Base-by-base conservation (phyloP, 2,329 filamentous ascomycete species). In the Colletotrichum sp. region DNA sequence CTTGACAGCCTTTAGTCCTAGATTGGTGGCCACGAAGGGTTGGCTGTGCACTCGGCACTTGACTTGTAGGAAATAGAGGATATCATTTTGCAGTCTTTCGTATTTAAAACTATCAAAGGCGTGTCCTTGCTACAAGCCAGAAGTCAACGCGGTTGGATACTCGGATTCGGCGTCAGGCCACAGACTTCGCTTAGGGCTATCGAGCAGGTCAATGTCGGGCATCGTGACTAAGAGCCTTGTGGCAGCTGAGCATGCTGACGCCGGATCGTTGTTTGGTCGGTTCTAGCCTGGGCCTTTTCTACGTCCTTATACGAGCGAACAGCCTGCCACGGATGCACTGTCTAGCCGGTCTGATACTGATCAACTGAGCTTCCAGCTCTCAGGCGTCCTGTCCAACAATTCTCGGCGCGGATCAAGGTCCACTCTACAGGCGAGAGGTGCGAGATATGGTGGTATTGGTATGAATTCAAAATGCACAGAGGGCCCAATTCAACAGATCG, bases 201-300 rank as follows among this genome's bases (percentile, higher is more conserved):
- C 7, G 34, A 16, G 19, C 44, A 49, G 19, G 1, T 22, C 3
- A 49, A 49, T 4, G 3, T 49, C 44, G 6, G 6, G 11, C n/a
- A 22, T 3, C 6, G 44, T 1, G 6, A 22, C 44, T 2, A 22
- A 49, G 6, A 13, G 6, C 1, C 11, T 4, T 49, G n/a, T 13
- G 11, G n/a, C 9, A 49, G 12, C 1, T 6, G 39, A 49, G 15
- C 39, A n/a, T 49, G 3, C 39, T 7, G 9, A 49, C 0, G 19
- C 39, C 19, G 5, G 0, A n/a, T 4, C 39, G 12, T n/a, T 49
- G 9, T 49, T 12, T 12, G 0, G 5, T 49, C 1, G 19, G 39
- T 4, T 12, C 39, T 49, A 3, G 1, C 0, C 19, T 49, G 3
- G 0, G 5, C 0, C 11, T 49, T n/a, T 49, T 2, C 11, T n/a